Conservation (phyloP, 176 grass and related monocot genomes). For the Canna indica region DNA sequence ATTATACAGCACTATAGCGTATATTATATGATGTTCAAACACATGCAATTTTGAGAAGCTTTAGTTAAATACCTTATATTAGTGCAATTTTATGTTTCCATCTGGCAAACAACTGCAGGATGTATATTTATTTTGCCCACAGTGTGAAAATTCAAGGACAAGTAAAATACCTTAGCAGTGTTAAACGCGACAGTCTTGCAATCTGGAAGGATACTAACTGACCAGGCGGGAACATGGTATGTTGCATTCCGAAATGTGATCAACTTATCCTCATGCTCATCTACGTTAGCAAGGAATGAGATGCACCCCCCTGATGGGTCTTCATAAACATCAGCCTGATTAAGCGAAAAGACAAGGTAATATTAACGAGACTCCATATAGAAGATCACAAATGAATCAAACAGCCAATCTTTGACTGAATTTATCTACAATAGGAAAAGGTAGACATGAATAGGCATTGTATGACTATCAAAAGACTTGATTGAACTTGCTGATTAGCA, state of each 20-base stretch:
- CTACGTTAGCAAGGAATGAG: slow-evolving; percentile 75
- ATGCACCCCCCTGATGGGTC: slow-evolving; percentile 71
- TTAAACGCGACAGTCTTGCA: slow-evolving; percentile 96
- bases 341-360: slow-evolving; percentile 5
- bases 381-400: neutral
- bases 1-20: too few relatives aligned
- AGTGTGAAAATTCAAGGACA: neutral
- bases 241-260: slow-evolving; percentile 53
- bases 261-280: slow-evolving; percentile 55
- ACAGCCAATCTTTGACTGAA: neutral
- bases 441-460: too few relatives aligned
- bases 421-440: too few relatives aligned
- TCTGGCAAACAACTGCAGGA: too few relatives aligned
- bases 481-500: too few relatives aligned
- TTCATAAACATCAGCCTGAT: slow-evolving; percentile 77
- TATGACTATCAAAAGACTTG: too few relatives aligned
- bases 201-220: slow-evolving; percentile 92
- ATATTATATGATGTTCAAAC: too few relatives aligned
- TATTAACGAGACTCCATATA: slow-evolving; percentile 8
- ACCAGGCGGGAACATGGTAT: slow-evolving; percentile 93
- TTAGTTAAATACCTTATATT: too few relatives aligned
- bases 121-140: neutral
- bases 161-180: slow-evolving; percentile 58
- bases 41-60: too few relatives aligned
- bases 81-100: too few relatives aligned